Evolutionary conservation across 2,329 filamentous ascomycete species (phyloP), one percentile per base, ranked within the genome.

Genomic region (Exserohilum rostratum): DNA sequence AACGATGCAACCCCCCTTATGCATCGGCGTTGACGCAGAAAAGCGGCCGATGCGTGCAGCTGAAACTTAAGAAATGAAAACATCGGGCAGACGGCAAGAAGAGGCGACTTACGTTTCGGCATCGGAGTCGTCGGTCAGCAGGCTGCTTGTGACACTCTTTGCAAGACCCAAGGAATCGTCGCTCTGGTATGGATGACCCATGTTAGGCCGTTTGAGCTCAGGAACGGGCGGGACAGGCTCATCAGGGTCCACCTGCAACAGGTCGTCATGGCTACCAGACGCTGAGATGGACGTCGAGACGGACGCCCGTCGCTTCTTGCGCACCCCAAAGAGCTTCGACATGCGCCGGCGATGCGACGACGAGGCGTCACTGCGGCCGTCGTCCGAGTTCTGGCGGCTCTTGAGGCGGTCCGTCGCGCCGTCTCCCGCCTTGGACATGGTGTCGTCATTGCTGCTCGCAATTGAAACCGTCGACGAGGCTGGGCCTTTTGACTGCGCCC

Each of bases 321-420:
- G 78, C 60, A 79, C 80, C 53, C 79, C 78, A 67, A 84, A 77
- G 51, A 86, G 70, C 60, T 80, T 83, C 10, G 83, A 80, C 58
- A 86, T 77, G 48, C 81, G 79, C 61, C 76, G 79, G 55, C 62
- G 66, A 47, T 69, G 67, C 29, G 67, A 67, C 25, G 77, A 67
- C 5, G 68, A 79, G 43, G 73, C 74, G 65, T 76, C 76, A 62
- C 74, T 76, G 55, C 66, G 65, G 35, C 62, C 66, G 49, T 76
- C 75, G 39, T 79, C 78, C n/a, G 76, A 77, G 46, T 63, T 66
- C 46, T 62, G 64, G 46, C 76, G 71, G 30, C 73, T 71, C 53
- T 68, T 75, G 53, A 77, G 67, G 59, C 69, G 76, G 64, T 77
- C 77, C 31, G 78, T 60, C 12, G 73, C 68, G 51, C 70, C 73